These are phyloP conservation scores for Melastoma candidum DNA, from an alignment of 441 rosid genomes.

Conservation along the genomic window DNA sequence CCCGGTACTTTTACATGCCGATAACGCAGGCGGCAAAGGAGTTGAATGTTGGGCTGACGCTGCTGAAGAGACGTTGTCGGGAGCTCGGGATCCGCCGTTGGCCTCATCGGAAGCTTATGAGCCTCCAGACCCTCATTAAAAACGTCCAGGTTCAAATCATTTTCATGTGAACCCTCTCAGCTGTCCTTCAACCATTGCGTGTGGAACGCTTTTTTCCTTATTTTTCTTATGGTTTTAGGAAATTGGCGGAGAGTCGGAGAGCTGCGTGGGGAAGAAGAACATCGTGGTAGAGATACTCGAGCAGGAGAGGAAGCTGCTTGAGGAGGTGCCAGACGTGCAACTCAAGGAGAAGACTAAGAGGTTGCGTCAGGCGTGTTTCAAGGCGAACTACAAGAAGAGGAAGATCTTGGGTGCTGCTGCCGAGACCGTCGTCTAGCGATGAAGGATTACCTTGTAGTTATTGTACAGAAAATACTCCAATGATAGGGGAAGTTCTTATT, in stretches of 20 bases:
- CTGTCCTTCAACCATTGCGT: no score
- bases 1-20: constrained; percentile 42
- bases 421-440: no score
- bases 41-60: constrained; percentile 52
- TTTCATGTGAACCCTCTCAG: no score
- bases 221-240: not conserved
- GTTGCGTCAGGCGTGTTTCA: constrained; percentile 73
- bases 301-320: constrained; percentile 42
- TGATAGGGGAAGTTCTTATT: no score
- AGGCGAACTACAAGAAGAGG: constrained; percentile 72
- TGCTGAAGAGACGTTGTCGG: constrained; percentile 63
- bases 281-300: constrained; percentile 41
- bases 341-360: constrained; percentile 45
- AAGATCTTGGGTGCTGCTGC: constrained; percentile 14
- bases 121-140: constrained; percentile 6
- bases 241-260: constrained; percentile 7
- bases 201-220: no score
- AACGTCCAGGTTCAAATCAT: not conserved
- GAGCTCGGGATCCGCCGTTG: constrained; percentile 57
- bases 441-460: no score
- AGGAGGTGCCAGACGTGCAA: constrained; percentile 41
- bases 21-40: constrained; percentile 55
- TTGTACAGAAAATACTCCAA: no score
- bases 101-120: constrained; percentile 69
- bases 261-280: constrained; percentile 23